Conservation (phyloP, 768 basidiomycete species). For the Coprinopsis marcescibilis region DNA sequence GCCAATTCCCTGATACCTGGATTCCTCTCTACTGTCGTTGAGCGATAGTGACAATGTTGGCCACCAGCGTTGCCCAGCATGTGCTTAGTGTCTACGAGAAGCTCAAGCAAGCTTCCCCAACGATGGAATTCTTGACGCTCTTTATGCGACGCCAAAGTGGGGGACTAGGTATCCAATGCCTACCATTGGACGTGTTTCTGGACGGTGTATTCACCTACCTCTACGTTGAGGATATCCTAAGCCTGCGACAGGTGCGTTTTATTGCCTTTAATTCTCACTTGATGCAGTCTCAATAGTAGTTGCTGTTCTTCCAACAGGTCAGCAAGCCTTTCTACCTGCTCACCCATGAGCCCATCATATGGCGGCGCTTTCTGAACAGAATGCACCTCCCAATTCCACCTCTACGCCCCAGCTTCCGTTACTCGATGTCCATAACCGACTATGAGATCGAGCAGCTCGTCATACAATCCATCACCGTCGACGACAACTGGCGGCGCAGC, state of each 20-base stretch:
- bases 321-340: constrained; percentile 55
- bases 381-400: constrained; percentile 55
- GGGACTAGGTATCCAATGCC: constrained; percentile 18
- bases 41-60: too few species aligned
- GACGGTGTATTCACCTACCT: constrained; percentile 39
- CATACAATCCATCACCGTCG: constrained; percentile 51
- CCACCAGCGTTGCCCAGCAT: too few species aligned
- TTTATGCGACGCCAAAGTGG: background rate
- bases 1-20: too few species aligned
- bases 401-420: constrained; percentile 52
- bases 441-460: constrained; percentile 55
- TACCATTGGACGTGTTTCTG: constrained; percentile 36
- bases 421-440: constrained; percentile 30
- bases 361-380: constrained; percentile 57
- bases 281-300: background rate
- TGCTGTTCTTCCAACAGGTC: constrained; percentile 33
- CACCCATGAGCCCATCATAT: constrained; percentile 62
- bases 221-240: constrained; percentile 40
- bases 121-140: background rate
- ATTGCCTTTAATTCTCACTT: background rate
- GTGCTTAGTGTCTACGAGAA: too few species aligned
- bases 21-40: too few species aligned
- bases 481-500: constrained; percentile 50
- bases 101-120: too few species aligned
- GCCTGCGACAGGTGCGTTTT: constrained; percentile 36